Percentiles rank a stretch among this genome's conserved stretches.
Evolutionary conservation across 768 basidiomycete species (phyloP).

Genomic region (Suillus alpinus): DNA sequence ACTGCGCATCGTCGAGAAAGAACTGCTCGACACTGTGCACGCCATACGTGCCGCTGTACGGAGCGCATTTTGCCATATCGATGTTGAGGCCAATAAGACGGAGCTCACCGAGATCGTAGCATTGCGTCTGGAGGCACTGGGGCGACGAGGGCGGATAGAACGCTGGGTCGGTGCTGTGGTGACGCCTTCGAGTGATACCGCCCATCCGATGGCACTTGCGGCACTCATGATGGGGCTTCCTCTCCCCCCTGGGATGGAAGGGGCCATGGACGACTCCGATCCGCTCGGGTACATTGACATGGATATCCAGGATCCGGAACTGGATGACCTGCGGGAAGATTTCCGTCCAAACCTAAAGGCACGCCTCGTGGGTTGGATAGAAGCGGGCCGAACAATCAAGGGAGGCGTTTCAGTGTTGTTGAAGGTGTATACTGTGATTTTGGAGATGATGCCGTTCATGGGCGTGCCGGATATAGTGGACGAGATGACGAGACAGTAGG

Average conservation of each 20-base stretch:
- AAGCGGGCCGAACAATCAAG: constrained; percentile 36
- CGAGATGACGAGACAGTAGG: constrained; percentile 56
- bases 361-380: constrained; percentile 58
- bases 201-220: constrained; percentile 59
- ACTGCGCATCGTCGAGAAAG: constrained; percentile 47
- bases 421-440: constrained; percentile 42
- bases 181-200: constrained; percentile 34
- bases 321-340: constrained; percentile 60
- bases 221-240: constrained; percentile 64
- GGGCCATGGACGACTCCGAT: constrained; percentile 40
- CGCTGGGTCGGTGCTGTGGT: constrained; percentile 50
- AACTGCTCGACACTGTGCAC: constrained; percentile 45
- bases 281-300: constrained; percentile 49
- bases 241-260: constrained; percentile 35
- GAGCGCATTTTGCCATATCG: constrained; percentile 46
- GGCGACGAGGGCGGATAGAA: constrained; percentile 47
- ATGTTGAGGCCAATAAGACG: constrained; percentile 35
- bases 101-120: constrained; percentile 48
- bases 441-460: constrained; percentile 59
- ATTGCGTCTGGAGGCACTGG: constrained; percentile 33
- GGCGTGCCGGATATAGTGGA: constrained; percentile 47
- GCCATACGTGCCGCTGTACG: constrained; percentile 44
- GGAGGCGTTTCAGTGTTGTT: constrained; percentile 36
- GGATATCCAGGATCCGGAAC: constrained; percentile 50
- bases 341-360: constrained; percentile 55